These are phyloP conservation scores for Oryza punctata DNA, from an alignment of 176 grass and related monocot genomes.

Conservation along the genomic window DNA sequence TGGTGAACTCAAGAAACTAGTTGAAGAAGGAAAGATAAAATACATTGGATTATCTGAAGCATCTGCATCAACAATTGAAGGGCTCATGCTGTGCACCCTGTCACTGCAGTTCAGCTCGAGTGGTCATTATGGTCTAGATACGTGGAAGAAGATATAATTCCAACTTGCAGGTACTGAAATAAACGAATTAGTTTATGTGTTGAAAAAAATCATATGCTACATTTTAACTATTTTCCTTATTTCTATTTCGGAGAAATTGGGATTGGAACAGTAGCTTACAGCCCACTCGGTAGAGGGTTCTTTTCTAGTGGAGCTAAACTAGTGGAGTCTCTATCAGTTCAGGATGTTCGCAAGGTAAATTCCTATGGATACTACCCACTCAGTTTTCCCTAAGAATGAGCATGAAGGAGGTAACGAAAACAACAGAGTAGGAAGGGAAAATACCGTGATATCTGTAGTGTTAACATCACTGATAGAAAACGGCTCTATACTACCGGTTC, in stretches of 20 bases:
- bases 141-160: constrained; percentile 58
- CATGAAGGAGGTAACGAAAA: background rate
- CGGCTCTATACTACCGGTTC: too few species aligned
- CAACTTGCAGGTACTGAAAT: constrained; percentile 55
- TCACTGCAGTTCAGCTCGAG: constrained; percentile 60
- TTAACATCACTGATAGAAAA: too few species aligned
- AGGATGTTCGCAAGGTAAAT: constrained; percentile 61
- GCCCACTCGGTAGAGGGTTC: constrained; percentile 68
- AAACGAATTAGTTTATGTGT: background rate
- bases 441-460: background rate
- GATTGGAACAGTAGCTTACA: constrained; percentile 63
- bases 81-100: constrained; percentile 72
- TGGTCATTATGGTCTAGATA: constrained; percentile 75
- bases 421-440: background rate
- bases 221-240: background rate
- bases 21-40: constrained; percentile 69
- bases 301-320: constrained; percentile 57
- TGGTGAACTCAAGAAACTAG: constrained; percentile 66
- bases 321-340: constrained; percentile 40
- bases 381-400: background rate
- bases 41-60: constrained; percentile 71
- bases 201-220: background rate
- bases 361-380: background rate
- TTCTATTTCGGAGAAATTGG: constrained; percentile 39
- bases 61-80: constrained; percentile 63